Evolutionary conservation across 1,139 yeast genomes (phyloP).

Genomic region (Magnusiomyces tetraspermus): DNA sequence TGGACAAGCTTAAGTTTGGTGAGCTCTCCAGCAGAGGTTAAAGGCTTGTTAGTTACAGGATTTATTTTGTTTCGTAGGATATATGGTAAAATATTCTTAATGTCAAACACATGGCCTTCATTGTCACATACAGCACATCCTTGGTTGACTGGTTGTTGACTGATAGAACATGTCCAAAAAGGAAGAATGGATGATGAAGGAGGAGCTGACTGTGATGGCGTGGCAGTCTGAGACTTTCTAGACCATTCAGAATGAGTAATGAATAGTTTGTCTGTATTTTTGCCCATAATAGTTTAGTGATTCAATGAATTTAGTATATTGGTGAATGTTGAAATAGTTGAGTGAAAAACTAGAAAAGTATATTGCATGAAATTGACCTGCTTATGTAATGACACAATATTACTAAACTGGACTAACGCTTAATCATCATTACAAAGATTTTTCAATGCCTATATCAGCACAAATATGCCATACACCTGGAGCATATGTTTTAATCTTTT

Average conservation of each 20-base stretch:
- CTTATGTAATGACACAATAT: too few species aligned
- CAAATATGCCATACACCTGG: conserved; percentile 81
- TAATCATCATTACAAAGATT: too few species aligned
- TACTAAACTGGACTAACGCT: too few species aligned
- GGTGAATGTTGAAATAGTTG: too few species aligned
- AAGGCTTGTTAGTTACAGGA: conserved; percentile 29
- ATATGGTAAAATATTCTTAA: conserved; percentile 29
- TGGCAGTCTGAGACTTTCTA: conserved; percentile 27
- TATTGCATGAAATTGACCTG: too few species aligned
- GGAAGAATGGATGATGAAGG: conserved; percentile 23
- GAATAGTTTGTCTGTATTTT: conserved; percentile 33
- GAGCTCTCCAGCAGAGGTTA: conserved; percentile 22
- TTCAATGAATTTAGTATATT: too few species aligned
- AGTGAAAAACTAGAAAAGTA: too few species aligned
- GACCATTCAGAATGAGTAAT: conserved; percentile 34
- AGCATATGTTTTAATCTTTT: conserved; percentile 72
- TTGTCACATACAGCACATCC: conserved; percentile 27
- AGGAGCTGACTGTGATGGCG: conserved; percentile 12
- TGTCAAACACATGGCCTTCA: conserved; percentile 31
- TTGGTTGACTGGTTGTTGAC: conserved; percentile 29
- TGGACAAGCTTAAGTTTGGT: conserved; percentile 25
- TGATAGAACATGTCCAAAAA: conserved; percentile 32
- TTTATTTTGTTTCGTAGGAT: conserved; percentile 26
- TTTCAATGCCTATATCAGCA: conserved; percentile 36
- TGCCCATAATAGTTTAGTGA: too few species aligned